A percentile compares a stretch with the other conserved stretches of the same genome.
These are phyloP conservation scores for Eucommia ulmoides DNA, from an alignment of 257 asterid species.

Conservation along the genomic window DNA sequence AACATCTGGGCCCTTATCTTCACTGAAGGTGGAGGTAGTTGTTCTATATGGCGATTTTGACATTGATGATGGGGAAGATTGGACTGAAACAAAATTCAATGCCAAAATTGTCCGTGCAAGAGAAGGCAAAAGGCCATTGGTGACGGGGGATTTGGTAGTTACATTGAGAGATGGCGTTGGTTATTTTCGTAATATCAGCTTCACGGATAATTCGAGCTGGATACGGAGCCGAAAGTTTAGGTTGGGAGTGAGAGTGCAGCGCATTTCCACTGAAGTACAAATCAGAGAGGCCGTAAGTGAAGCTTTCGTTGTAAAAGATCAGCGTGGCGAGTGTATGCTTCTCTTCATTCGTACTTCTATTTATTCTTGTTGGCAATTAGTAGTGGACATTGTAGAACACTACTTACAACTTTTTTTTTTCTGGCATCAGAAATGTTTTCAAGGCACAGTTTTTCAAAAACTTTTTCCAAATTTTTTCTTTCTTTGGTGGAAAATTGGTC, in stretches of 20 bases:
- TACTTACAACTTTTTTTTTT: no score
- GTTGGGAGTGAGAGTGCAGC: conserved; percentile 37
- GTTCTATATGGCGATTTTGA: conserved; percentile 81
- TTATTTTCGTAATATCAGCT: conserved; percentile 37
- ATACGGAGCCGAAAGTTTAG: conserved; percentile 68
- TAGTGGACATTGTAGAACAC: no score
- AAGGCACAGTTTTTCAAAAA: no score
- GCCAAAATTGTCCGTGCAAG: conserved; percentile 35
- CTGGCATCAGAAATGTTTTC: no score
- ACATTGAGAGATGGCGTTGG: conserved; percentile 60
- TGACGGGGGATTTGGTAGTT: conserved; percentile 46
- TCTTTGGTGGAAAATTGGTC: no score
- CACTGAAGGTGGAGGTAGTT: conserved; percentile 30
- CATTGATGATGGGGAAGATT: conserved; percentile 43
- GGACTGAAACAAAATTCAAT: conserved; percentile 50
- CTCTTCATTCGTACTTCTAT: not conserved
- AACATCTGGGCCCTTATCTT: conserved; percentile 47
- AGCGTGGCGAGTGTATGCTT: conserved; percentile 79
- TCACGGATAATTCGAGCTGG: conserved; percentile 96
- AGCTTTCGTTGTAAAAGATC: conserved; percentile 77
- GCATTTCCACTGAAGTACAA: conserved; percentile 15
- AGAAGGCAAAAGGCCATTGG: conserved; percentile 75
- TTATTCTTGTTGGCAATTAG: not conserved
- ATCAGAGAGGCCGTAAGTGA: conserved; percentile 71
- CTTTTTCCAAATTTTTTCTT: no score